Percentiles rank a stretch among this genome's conserved stretches.
phyloP scores from a whole-genome alignment of 768 basidiomycete species.

The Chlorophyllum brunneum region DNA sequence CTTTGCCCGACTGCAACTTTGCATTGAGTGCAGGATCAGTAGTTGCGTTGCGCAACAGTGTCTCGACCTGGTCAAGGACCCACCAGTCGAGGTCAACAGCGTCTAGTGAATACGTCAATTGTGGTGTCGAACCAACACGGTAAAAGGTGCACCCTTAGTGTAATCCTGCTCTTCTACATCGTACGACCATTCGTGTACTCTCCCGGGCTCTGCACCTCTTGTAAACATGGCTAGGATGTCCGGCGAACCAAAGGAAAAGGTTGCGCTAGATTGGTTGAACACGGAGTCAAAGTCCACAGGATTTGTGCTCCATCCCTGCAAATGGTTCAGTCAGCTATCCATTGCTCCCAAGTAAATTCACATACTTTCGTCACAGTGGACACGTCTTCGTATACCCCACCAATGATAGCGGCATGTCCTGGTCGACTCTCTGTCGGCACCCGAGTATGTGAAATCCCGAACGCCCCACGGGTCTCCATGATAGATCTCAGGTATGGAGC shows the following conservation, averaged over 20 bases:
- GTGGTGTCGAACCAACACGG: neutral
- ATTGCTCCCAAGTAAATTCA: neutral
- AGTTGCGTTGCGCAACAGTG: conserved; percentile 62
- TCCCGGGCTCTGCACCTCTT: conserved; percentile 64
- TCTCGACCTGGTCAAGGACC: conserved; percentile 68
- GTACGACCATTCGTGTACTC: conserved; percentile 75
- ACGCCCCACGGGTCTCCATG: conserved; percentile 63
- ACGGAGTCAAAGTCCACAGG: conserved; percentile 88
- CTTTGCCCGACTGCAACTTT: conserved; percentile 53
- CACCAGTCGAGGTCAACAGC: conserved; percentile 75
- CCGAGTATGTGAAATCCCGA: conserved; percentile 80
- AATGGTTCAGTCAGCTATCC: conserved; percentile 9
- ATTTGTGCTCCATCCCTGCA: conserved; percentile 82
- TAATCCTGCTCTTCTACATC: conserved; percentile 80
- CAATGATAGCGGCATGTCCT: conserved; percentile 87
- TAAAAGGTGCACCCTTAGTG: conserved; percentile 56
- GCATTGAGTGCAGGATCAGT: conserved; percentile 41
- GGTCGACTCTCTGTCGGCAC: conserved; percentile 88
- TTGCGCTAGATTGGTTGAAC: conserved; percentile 75
- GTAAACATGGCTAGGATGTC: conserved; percentile 89
- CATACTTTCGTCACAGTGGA: conserved; percentile 81
- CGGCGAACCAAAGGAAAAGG: conserved; percentile 83
- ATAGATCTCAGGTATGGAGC: conserved; percentile 77
- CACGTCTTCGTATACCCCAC: conserved; percentile 92
- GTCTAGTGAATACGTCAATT: conserved; percentile 37